Evolutionary conservation across 2,329 filamentous ascomycete genomes (phyloP), one percentile per base, ranked within the genome.

Genomic region (Alternaria dauci): DNA sequence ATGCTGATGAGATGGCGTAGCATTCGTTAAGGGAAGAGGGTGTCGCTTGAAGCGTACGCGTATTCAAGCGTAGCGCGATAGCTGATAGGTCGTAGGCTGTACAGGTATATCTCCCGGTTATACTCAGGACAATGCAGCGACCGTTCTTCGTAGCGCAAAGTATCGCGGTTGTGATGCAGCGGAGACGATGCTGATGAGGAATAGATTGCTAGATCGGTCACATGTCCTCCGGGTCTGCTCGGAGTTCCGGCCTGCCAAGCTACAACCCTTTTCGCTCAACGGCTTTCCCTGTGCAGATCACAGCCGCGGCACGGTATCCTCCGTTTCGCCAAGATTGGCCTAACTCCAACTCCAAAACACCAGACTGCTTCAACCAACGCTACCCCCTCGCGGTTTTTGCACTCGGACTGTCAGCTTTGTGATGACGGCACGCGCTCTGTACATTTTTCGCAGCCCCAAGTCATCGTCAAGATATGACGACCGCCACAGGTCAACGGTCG

Each of bases 221-320:
- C 12, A 42, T 20, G 6, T 32, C 5, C 16, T n/a, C 30, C 32
- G 7, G 32, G 8, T 52, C 39, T 42, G 30, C 47, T 16, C 34
- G 43, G n/a, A 36, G 46, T 23, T 20, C 20, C 36, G 30, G 20
- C 20, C 47, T 39, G 41, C 34, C 30, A 39, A n/a, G 34, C 34
- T 23, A 18, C 7, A 4, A 42, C 48, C 30, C 25, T 43, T 44
- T 11, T 39, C 39, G 32, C 55, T 23, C 25, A 44, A 36, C 55
- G 20, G 46, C 25, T 32, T 47, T 54, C 50, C 34, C 50, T 58
- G 50, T 47, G 34, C 12, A 38, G 34, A 54, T 42, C 43, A 2
- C 43, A 2, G 16, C 25, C 34, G 34, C 46, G 32, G 46, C 32
- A 42, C 30, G 47, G 38, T 14, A 39, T 25, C 23, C 20, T n/a